These are phyloP conservation scores for Calophaca sinica DNA, from an alignment of 306 rosid genomes.

Conservation along the genomic window DNA sequence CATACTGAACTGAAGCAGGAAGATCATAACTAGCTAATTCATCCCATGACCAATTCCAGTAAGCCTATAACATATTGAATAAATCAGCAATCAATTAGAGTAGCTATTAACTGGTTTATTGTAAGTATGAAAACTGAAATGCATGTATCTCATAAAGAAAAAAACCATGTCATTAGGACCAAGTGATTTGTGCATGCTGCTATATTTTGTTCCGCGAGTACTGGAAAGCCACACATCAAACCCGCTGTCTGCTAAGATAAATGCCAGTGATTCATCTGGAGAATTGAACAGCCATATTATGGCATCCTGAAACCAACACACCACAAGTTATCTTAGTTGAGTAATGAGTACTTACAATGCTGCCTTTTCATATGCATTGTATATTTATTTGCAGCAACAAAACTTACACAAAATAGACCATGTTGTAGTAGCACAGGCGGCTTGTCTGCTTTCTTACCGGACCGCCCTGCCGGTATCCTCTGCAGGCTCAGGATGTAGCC, in stretches of 20 bases:
- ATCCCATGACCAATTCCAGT: conserved; percentile 96
- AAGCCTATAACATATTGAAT: conserved; percentile 54
- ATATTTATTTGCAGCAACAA: neutral
- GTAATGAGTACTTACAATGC: neutral
- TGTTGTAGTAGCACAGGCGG: conserved; percentile 69
- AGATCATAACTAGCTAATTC: conserved; percentile 76
- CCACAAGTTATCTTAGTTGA: neutral
- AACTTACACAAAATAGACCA: conserved; percentile 65
- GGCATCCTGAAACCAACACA: conserved; percentile 55
- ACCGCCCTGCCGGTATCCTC: conserved; percentile 59
- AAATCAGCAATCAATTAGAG: neutral
- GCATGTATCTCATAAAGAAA: neutral
- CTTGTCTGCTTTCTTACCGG: conserved; percentile 49
- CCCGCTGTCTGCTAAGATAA: conserved; percentile 69
- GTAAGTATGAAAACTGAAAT: neutral
- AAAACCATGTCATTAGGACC: conserved; percentile 54
- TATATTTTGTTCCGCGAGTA: conserved; percentile 68
- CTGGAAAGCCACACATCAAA: conserved; percentile 79
- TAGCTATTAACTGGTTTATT: neutral
- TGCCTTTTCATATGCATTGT: neutral
- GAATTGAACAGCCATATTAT: conserved; percentile 64
- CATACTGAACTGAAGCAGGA: conserved; percentile 72
- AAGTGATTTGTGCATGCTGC: conserved; percentile 55
- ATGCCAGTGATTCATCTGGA: conserved; percentile 70
- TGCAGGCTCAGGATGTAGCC: conserved; percentile 72